phyloP scores from a whole-genome alignment of 345 rosid species.

The Lagerstroemia speciosa region DNA sequence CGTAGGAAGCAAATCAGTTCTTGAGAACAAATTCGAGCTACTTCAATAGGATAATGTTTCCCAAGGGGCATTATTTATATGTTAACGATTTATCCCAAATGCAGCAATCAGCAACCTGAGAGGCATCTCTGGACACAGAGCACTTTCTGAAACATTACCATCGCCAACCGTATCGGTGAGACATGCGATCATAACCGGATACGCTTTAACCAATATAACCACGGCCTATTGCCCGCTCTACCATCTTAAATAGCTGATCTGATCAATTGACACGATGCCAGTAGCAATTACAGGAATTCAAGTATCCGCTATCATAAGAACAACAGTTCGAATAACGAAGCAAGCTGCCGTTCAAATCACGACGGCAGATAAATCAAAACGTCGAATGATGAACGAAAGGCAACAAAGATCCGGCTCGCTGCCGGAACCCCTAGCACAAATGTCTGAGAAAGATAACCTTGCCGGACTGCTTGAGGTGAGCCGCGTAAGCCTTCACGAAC shows the following conservation, averaged over 20 bases:
- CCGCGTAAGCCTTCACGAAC: slow-evolving; percentile 73
- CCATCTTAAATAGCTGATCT: neutral
- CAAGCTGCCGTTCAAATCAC: neutral
- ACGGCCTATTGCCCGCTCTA: neutral
- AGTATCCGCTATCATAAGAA: neutral
- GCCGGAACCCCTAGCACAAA: neutral
- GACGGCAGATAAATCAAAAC: neutral
- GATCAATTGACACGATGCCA: neutral
- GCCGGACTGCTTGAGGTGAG: slow-evolving; percentile 86
- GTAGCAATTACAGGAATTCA: neutral
- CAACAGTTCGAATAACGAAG: neutral
- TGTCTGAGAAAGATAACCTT: slow-evolving; percentile 28
- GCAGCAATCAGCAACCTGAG: neutral
- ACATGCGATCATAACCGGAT: too few species aligned
- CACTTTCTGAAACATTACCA: neutral
- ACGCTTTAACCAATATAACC: neutral
- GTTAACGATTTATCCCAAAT: neutral
- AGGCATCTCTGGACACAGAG: neutral
- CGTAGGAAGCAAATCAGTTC: too few species aligned
- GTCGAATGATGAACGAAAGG: neutral
- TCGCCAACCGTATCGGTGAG: too few species aligned
- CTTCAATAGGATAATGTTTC: neutral
- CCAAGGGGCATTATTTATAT: neutral
- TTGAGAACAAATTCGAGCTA: neutral
- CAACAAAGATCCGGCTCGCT: neutral